Base-by-base conservation (phyloP, 208 protist genomes). In the Acanthamoeba lenticulata region DNA sequence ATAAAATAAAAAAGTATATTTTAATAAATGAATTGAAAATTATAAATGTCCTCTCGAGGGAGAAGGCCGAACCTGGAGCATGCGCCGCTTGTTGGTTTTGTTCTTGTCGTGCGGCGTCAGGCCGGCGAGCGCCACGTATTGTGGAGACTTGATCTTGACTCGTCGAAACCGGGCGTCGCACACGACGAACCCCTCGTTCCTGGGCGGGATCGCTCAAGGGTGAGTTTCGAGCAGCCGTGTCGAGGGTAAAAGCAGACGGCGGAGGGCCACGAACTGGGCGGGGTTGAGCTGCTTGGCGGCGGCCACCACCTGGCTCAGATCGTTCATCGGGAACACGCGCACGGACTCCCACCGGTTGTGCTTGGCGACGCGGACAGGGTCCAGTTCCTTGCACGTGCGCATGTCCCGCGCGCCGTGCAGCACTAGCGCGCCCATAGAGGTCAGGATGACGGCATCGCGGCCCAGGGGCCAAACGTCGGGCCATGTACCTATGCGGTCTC, bases 141-240 rank as follows among this genome's bases (percentile, higher is more conserved):
- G 42, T 4, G 77, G 77, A 36, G 44, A 60, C 17, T 86, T 86
- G 44, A 86, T 57, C 42, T 86, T 86, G 29, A 86, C 77, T 57
- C 77, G 77, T 13, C 45, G 21, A 29, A 57, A 86, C 44, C 55
- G 34, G 15, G 40, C 29, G 27, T 86, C 77, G 45, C 77, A 86
- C 7, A 86, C 77, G 6, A 86, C 77, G 27, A 86, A 86, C 24
- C 77, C 77, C n/a, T 86, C 77, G 42, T 34, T 29, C n/a, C 44
- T 86, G 77, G 15, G 13, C 65, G 29, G 15, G 55, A n/a, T 29
- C 24, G 0, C 6, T 62, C 55, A 62, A 7, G 24, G 1, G 24
- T 32, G 29, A 62, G 55, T 7, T 29, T 27, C 17, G 21, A 9
- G 21, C 1, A 6, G 21, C 6, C 2, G 24, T 0, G 7, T 11